Conservation (phyloP, 2,329 filamentous ascomycete genomes). For the Penicillium sp. region DNA sequence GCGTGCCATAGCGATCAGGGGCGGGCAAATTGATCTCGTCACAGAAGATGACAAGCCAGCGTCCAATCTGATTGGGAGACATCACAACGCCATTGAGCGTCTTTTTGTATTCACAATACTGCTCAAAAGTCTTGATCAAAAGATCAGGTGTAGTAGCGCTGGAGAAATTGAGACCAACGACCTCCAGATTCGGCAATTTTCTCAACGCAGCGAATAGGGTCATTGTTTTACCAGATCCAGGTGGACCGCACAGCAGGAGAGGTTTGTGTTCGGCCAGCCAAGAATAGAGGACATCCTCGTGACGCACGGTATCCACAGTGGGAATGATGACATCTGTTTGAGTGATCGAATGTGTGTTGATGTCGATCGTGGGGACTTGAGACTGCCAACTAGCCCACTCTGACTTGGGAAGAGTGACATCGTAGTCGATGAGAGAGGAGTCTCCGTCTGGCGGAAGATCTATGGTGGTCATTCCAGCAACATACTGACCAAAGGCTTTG, state of each 20-base stretch:
- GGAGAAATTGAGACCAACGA: constrained; percentile 98
- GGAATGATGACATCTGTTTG: constrained; percentile 98
- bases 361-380: constrained; percentile 87
- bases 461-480: constrained; percentile 76
- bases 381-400: constrained; percentile 94
- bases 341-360: constrained; percentile 96
- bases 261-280: constrained; percentile 99
- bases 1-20: constrained; percentile 94
- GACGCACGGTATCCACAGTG: constrained; percentile 91
- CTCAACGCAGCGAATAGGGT: constrained; percentile 95
- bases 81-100: constrained; percentile 93
- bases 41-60: constrained; percentile 98
- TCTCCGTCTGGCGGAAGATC: constrained; percentile 76
- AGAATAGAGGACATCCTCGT: constrained; percentile 98
- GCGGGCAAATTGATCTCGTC: constrained; percentile 99
- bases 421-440: constrained; percentile 84
- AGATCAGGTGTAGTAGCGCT: constrained; percentile 97
- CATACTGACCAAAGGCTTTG: constrained; percentile 79
- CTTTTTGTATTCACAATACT: constrained; percentile 99
- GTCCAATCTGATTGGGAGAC: constrained; percentile 90
- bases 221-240: constrained; percentile 99
- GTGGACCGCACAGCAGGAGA: constrained; percentile 88
- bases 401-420: constrained; percentile 77
- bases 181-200: constrained; percentile 97
- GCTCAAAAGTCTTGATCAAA: constrained; percentile 97